Conservation (phyloP, 352 stramenopile genomes). For the Phytopythium boreale region DNA sequence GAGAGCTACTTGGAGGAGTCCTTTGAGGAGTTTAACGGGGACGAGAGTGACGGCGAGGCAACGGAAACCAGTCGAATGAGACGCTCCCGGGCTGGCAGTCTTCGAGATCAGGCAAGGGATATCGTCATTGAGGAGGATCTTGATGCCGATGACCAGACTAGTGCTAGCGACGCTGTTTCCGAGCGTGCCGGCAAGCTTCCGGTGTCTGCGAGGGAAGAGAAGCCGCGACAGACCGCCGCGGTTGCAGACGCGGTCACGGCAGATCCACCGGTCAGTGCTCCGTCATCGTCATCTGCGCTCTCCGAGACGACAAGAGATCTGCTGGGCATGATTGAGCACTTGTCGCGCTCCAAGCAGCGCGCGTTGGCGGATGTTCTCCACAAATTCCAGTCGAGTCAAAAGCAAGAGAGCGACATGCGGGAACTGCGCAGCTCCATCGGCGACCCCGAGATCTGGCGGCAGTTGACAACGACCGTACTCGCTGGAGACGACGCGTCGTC, state of each 20-base stretch:
- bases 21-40: conserved; percentile 80
- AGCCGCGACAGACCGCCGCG: background rate
- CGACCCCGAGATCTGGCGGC: conserved; percentile 73
- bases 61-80: background rate
- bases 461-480: conserved; percentile 42
- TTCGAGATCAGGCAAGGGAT: conserved; percentile 9
- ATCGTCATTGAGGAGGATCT: conserved; percentile 19
- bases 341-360: conserved; percentile 66
- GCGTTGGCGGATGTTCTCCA: conserved; percentile 57
- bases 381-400: conserved; percentile 55
- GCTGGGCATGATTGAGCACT: conserved; percentile 61
- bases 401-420: conserved; percentile 48
- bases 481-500: background rate
- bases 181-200: background rate
- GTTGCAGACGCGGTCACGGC: too few species aligned
- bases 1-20: conserved; percentile 79
- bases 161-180: background rate
- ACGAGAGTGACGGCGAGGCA: conserved; percentile 10
- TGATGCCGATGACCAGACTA: background rate
- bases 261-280: background rate
- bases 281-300: conserved; percentile 13
- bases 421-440: conserved; percentile 57
- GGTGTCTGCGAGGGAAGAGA: background rate
- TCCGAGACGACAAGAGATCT: conserved; percentile 60
- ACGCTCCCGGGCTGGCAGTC: background rate